Evolutionary conservation across 345 rosid genomes (phyloP).

Genomic region (Eucalyptus marginata): DNA sequence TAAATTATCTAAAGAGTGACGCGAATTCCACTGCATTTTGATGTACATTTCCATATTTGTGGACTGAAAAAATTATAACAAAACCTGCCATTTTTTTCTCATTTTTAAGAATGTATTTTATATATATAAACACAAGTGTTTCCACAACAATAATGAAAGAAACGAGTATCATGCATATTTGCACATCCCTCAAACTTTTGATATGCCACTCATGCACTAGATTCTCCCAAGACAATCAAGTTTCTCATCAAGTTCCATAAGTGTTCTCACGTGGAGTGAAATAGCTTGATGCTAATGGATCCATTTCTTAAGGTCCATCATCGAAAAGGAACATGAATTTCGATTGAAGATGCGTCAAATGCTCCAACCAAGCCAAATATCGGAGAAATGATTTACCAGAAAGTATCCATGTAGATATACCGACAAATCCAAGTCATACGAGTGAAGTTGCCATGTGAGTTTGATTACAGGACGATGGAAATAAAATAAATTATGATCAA

Average conservation of each 20-base stretch:
- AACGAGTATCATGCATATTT: background rate
- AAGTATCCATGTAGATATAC: background rate
- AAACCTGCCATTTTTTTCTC: background rate
- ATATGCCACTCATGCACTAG: background rate
- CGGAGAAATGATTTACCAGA: background rate
- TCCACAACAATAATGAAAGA: background rate
- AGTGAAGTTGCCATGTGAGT: background rate
- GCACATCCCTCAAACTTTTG: background rate
- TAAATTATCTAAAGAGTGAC: background rate
- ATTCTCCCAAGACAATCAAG: background rate
- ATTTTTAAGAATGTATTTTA: background rate
- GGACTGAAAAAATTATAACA: background rate
- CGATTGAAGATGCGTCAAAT: background rate
- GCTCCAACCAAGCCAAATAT: background rate
- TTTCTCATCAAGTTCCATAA: background rate
- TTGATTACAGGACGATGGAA: background rate
- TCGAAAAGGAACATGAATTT: background rate
- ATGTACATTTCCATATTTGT: background rate
- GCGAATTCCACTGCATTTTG: background rate
- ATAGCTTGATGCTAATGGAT: background rate
- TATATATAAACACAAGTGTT: background rate
- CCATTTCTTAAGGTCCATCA: background rate
- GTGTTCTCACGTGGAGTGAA: background rate
- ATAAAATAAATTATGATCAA: background rate
- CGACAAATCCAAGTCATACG: background rate